Evolutionary conservation across 2,329 filamentous ascomycete genomes (phyloP).

Genomic region (Blastomyces emzantsi): DNA sequence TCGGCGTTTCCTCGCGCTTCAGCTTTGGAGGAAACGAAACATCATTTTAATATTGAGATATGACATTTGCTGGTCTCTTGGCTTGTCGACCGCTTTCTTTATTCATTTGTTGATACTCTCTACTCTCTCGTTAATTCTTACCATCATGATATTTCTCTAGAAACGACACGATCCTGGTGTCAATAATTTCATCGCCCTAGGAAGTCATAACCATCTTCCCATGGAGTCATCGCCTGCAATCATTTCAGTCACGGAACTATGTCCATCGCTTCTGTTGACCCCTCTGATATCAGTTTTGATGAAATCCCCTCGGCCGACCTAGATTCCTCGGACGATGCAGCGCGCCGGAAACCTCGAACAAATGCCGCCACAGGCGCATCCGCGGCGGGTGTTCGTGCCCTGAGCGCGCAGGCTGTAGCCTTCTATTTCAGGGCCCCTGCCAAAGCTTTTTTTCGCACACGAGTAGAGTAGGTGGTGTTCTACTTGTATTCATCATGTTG

Average conservation of each 20-base stretch:
- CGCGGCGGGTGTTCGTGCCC: conserved; percentile 71
- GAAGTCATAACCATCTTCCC: neutral
- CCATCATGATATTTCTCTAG: neutral
- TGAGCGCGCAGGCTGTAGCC: conserved; percentile 73
- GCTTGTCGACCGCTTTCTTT: neutral
- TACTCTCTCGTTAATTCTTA: neutral
- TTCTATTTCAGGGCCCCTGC: conserved; percentile 90
- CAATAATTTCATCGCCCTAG: neutral
- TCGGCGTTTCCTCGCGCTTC: neutral
- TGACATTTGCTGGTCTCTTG: neutral
- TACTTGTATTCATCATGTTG: conserved; percentile 12
- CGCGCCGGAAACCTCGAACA: conserved; percentile 42
- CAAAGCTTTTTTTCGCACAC: conserved; percentile 83
- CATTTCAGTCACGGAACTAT: neutral
- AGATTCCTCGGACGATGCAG: conserved; percentile 18
- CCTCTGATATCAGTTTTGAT: conserved; percentile 15
- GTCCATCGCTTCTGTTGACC: conserved; percentile 4
- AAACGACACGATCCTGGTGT: neutral
- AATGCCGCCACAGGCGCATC: conserved; percentile 66
- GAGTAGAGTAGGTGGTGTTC: conserved; percentile 68
- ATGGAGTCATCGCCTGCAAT: neutral
- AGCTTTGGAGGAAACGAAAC: too few species aligned
- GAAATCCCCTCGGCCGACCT: conserved; percentile 11
- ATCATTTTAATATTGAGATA: too few species aligned
- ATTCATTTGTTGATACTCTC: neutral